Percentiles rank a stretch among this genome's conserved stretches.
Evolutionary conservation across 441 rosid species (phyloP).

Genomic region (Eutrema salsugineum): DNA sequence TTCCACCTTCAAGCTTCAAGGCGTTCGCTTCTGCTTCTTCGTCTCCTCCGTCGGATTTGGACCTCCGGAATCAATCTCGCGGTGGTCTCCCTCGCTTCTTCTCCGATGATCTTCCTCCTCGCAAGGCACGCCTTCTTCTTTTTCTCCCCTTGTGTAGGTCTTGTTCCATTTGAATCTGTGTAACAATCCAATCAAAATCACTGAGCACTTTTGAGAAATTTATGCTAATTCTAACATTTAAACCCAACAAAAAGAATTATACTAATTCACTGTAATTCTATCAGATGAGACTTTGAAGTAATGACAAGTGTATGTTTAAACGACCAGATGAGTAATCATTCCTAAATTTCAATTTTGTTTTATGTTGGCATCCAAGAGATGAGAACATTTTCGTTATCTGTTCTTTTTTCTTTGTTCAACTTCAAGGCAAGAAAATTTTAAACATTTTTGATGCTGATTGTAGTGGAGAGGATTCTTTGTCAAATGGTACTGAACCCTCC

Average conservation of each 20-base stretch:
- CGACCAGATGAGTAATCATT: background rate
- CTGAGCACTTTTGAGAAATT: background rate
- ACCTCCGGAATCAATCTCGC: conserved; percentile 57
- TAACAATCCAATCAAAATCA: background rate
- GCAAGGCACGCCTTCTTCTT: conserved; percentile 37
- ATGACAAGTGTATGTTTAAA: background rate
- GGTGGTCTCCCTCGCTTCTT: conserved; percentile 81
- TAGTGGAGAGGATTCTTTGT: too few species aligned
- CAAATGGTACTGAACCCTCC: conserved; percentile 79
- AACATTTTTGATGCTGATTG: too few species aligned
- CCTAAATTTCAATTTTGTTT: background rate
- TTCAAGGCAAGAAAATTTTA: too few species aligned
- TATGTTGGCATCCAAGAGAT: too few species aligned
- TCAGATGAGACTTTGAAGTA: too few species aligned
- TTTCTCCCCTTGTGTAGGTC: background rate
- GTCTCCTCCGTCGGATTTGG: conserved; percentile 11
- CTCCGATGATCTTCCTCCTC: conserved; percentile 55
- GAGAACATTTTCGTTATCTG: too few species aligned
- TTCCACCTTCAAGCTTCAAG: conserved; percentile 28
- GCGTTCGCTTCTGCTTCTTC: conserved; percentile 44
- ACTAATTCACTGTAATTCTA: too few species aligned
- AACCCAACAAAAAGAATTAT: too few species aligned
- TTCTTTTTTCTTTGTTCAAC: too few species aligned
- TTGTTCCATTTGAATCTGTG: too few species aligned
- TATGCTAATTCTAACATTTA: too few species aligned